Evolutionary conservation across 306 rosid genomes (phyloP).

Genomic region (Dryas alaskensis): DNA sequence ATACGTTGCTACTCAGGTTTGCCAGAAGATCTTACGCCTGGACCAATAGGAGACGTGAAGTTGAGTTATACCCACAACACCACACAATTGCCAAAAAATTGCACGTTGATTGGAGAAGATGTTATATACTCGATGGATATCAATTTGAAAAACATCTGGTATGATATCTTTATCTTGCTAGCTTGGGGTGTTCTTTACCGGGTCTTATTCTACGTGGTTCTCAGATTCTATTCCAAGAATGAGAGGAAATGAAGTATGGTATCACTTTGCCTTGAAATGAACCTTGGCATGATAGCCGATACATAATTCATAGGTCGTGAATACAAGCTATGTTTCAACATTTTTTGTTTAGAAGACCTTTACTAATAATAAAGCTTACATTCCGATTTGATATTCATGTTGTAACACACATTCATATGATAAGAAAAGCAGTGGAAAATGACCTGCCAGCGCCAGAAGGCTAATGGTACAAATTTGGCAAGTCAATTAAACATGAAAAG

Average conservation of each 20-base stretch:
- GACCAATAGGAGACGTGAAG: slow-evolving; percentile 59
- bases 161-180: slow-evolving; percentile 57
- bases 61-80: slow-evolving; percentile 30
- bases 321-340: slow-evolving; percentile 3
- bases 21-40: slow-evolving; percentile 53
- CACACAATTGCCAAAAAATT: slow-evolving; percentile 1
- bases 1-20: slow-evolving; percentile 51
- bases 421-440: not conserved
- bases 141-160: slow-evolving; percentile 40
- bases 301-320: not conserved
- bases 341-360: not conserved
- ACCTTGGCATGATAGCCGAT: not conserved
- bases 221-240: slow-evolving; percentile 87
- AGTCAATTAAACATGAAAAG: not conserved
- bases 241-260: slow-evolving; percentile 56
- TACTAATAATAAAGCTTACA: not conserved
- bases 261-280: not conserved
- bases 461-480: not conserved
- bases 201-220: slow-evolving; percentile 72
- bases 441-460: not conserved
- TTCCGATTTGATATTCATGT: not conserved
- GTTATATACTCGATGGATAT: slow-evolving; percentile 64
- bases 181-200: slow-evolving; percentile 91
- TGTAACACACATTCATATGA: not conserved
- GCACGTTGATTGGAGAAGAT: slow-evolving; percentile 64